Evolutionary conservation across 768 basidiomycete species (phyloP), one percentile per base, ranked within the genome.

Genomic region (Lactarius hengduanensis): DNA sequence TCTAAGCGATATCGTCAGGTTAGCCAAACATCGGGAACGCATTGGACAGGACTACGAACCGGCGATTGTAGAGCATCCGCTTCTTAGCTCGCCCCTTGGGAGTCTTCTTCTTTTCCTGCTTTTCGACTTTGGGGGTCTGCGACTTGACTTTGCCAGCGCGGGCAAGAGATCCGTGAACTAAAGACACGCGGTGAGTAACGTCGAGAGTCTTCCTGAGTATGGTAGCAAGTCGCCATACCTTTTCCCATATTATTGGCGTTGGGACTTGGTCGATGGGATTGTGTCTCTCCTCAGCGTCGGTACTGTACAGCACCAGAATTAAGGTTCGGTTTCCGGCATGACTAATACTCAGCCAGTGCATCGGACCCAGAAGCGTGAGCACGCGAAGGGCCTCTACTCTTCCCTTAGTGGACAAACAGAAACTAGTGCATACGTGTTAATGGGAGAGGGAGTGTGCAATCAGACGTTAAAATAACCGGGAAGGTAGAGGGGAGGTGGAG

Each of bases 111-210:
- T 97, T 98, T 84, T 98, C 96, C 83, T 96, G 94, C 79, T 90
- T 88, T 76, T 97, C 96, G 76, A 97, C 96, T 82, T 98, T 98
- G 75, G 96, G 96, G 75, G 90, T 92, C 82, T 96, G 94, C 73
- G 92, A 93, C 83, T 94, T 97, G 85, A 98, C 96, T 87, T 98
- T 98, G 79, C 96, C 96, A 78, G 95, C 95, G 85, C 95, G 95
- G 82, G 95, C 95, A 82, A 96, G 94, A 78, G 95, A 98, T 79
- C 95, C 95, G 91, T 98, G 95, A 82, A 96, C 95, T 94, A 69
- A 18, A 57, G 57, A 26, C 36, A 62, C 11, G 13, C 18, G 18
- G 40, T 41, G 16, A 10, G 54, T 8, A 22, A 45, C 26, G 22
- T 53, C 13, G 22, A 34, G 26, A 26, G 50, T 26, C 50, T 26